These are phyloP conservation scores for Ophidiomyces ophidiicola DNA, from an alignment of 2,329 filamentous ascomycete species.

Conservation along the genomic window DNA sequence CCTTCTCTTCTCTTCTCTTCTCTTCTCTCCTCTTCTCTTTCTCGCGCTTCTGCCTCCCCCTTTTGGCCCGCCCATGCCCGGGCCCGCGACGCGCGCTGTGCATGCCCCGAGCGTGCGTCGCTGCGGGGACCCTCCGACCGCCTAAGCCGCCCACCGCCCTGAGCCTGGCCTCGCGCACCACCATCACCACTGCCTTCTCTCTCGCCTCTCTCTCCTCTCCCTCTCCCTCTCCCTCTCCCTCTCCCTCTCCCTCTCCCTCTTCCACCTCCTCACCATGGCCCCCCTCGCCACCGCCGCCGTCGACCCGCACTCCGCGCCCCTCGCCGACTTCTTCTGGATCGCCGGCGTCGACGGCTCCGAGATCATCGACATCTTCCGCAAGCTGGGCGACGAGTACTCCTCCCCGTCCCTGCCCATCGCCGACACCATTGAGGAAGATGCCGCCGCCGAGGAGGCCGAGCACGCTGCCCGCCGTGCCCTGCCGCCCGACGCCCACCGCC, in stretches of 20 bases:
- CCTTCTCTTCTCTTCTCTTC: neutral
- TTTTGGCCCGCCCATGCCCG: neutral
- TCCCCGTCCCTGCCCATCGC: slow-evolving; percentile 32
- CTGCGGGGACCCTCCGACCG: too few species aligned
- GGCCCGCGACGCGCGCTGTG: too few species aligned
- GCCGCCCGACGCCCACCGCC: slow-evolving; percentile 25
- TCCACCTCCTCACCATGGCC: slow-evolving; percentile 22
- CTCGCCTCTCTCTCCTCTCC: slow-evolving; percentile 16
- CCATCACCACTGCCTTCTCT: slow-evolving; percentile 7
- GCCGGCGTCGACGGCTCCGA: slow-evolving; percentile 38
- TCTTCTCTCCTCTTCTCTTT: neutral
- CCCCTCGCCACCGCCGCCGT: slow-evolving; percentile 22
- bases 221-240: slow-evolving; percentile 11
- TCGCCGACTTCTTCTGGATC: slow-evolving; percentile 58
- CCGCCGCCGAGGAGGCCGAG: slow-evolving; percentile 42
- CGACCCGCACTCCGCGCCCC: slow-evolving; percentile 40
- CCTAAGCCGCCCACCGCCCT: too few species aligned
- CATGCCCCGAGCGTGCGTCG: too few species aligned
- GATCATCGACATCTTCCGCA: slow-evolving; percentile 34
- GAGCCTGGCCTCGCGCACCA: too few species aligned
- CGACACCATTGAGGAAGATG: slow-evolving; percentile 51
- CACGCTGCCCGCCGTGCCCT: slow-evolving; percentile 15
- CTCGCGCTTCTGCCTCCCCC: neutral
- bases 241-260: slow-evolving; percentile 9
- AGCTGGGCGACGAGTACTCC: slow-evolving; percentile 33